Base-by-base conservation (phyloP, 2,329 filamentous ascomycete genomes). In the Penicillium hesseltinei region DNA sequence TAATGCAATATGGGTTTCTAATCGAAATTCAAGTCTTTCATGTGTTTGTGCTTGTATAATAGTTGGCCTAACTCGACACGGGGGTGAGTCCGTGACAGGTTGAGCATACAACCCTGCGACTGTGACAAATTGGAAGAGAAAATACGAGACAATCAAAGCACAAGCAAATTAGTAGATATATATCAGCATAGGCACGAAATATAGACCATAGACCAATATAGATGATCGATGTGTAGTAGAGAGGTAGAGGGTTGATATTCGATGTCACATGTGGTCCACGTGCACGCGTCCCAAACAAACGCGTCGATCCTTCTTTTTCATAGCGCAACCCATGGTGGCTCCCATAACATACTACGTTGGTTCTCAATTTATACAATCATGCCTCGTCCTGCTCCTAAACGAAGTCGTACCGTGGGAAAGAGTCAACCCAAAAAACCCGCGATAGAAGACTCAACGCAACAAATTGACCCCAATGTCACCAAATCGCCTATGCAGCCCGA, bases 381-480 rank as follows among this genome's bases (percentile, higher is more conserved):
- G 65, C 65, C 65, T 48, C 65, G 65, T 38, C 65, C 65, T 48
- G 65, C 65, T 5, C 56, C 65, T 1, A 67, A 64, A 59, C 52
- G 64, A 61, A 67, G 57, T 43, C 55, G 64, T 33, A 59, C 51
- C 5, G 52, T 46, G 38, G 54, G 54, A 10, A 64, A 66, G 17
- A 52, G 23, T 40, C 56, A 15, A 21, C 57, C 33, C 47, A 56
- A 46, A 56, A 29, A 33, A 4, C 43, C 33, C 36, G 29, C 52
- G 4, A 38, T 43, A 17, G 51, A 60, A 47, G 45, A 51, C 1
- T 27, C 58, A 33, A 29, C 56, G 10, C 51, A 45, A 29, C 40
- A 61, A 31, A 47, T 49, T 56, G 63, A 60, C 21, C n/a, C 51
- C 27, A 42, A 29, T 38, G 38, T 51, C 44, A 13, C 60, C 46